These are phyloP conservation scores for Fimicolochytrium jonesii DNA, from an alignment of 192 early-diverging fungal genomes.

Conservation along the genomic window DNA sequence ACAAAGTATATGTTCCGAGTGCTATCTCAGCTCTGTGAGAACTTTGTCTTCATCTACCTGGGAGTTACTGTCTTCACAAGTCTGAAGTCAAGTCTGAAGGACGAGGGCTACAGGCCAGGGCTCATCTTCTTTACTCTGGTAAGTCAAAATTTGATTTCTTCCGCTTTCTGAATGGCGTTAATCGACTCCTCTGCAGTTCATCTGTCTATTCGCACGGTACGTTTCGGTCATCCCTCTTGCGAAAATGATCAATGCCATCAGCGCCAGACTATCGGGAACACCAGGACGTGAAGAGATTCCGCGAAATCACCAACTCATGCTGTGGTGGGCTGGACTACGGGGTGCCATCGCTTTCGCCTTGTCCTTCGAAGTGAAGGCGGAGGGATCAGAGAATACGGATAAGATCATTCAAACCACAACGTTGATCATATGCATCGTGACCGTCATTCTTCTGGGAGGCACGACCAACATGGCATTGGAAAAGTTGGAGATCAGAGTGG, in stretches of 20 bases:
- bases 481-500: constrained; percentile 71
- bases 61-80: constrained; percentile 87
- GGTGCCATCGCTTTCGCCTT: constrained; percentile 97
- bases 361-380: constrained; percentile 66
- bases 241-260: constrained; percentile 71
- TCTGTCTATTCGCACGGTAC: constrained; percentile 86
- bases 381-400: constrained; percentile 27
- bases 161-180: neutral
- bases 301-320: constrained; percentile 77
- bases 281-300: constrained; percentile 34
- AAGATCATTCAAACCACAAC: constrained; percentile 84
- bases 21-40: constrained; percentile 88
- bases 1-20: constrained; percentile 91
- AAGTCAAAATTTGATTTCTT: neutral
- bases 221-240: constrained; percentile 81
- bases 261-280: constrained; percentile 34
- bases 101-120: constrained; percentile 32
- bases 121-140: constrained; percentile 45
- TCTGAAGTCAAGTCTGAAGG: constrained; percentile 49
- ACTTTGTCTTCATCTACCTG: constrained; percentile 96
- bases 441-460: constrained; percentile 88
- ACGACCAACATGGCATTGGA: constrained; percentile 79
- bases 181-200: constrained; percentile 44
- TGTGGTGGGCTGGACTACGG: constrained; percentile 93
- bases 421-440: constrained; percentile 86